Percentiles rank a stretch among this genome's conserved stretches.
These are phyloP conservation scores for Hymenoscyphus linearis DNA, from an alignment of 2,329 filamentous ascomycete genomes.

Conservation along the genomic window DNA sequence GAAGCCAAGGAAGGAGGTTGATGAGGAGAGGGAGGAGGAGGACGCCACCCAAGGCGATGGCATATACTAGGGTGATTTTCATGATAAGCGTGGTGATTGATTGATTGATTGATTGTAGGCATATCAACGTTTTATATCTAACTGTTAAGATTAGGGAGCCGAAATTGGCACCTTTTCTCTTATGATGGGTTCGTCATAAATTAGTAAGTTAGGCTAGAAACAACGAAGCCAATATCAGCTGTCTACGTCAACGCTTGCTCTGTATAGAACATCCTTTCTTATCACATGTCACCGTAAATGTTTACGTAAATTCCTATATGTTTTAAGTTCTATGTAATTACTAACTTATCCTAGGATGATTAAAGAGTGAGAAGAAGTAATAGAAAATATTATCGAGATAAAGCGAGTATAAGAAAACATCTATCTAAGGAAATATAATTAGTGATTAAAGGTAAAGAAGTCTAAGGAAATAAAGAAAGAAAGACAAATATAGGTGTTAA, in stretches of 20 bases:
- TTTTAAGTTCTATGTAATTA: no score
- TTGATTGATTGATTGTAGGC: not conserved
- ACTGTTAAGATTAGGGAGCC: not conserved
- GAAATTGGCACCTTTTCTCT: not conserved
- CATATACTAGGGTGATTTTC: constrained; percentile 17
- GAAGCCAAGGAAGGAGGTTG: constrained; percentile 9
- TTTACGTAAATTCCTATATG: not conserved
- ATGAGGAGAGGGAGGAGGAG: constrained; percentile 11
- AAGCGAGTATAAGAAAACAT: not conserved
- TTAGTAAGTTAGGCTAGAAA: not conserved
- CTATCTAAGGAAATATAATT: not conserved
- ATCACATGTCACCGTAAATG: not conserved
- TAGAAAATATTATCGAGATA: not conserved
- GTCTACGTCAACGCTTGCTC: not conserved
- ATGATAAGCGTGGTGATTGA: not conserved
- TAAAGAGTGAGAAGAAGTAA: not conserved
- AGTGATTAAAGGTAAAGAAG: not conserved
- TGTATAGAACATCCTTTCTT: not conserved
- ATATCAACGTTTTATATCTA: not conserved
- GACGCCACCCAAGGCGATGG: constrained; percentile 13
- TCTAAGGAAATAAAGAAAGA: not conserved
- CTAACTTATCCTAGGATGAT: not conserved
- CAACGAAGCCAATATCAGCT: not conserved
- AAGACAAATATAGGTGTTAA: not conserved
- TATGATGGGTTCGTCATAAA: not conserved